Base-by-base conservation (phyloP, 345 rosid species). In the Mercurialis annua region DNA sequence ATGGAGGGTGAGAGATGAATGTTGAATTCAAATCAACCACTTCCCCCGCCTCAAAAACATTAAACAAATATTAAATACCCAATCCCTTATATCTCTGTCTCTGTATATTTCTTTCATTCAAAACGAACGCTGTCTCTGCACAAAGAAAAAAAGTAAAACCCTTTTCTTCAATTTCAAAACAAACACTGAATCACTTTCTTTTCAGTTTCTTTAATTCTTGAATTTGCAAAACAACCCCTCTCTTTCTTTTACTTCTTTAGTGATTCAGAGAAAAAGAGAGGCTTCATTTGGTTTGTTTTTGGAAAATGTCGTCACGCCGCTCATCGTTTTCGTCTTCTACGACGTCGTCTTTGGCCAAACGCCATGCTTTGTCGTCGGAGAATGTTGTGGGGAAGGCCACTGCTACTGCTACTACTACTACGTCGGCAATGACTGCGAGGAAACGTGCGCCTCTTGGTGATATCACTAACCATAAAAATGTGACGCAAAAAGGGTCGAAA, bases 361-460 rank as follows among this genome's bases (percentile, higher is more conserved):
- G 87, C 3, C 81, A 64, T 1, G 83, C 81, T 10, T 78, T 87
- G 15, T 71, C 76, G 10, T 69, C 85, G 64, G 87, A 80, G 73
- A 82, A 77, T 67, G 66, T 23, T 67, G 66, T 26, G 15, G 80
- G 81, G 36, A 82, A 82, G 75, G 67, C 66, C 40, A 60, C 73
- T 36, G 72, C 76, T 17, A 66, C 72, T 44, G 73, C 76, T 23
- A 69, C 86, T 21, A 80, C 76, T 47, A n/a, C n/a, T n/a, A n/a
- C n/a, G n/a, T n/a, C 66, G 84, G 72, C 82, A 36, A 36, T 9
- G 44, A 40, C 29, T 33, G 65, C 65, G 49, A 88, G 85, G 85
- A 86, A 85, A 81, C 81, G 97, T 73, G 86, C 87, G 18, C 96
- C 97, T 16, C 90, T 92, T 27, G 69, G 82, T 58, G 88, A 92